Base-by-base conservation (phyloP, 2,329 filamentous ascomycete species). In the Ceratocystis alfenasii region DNA sequence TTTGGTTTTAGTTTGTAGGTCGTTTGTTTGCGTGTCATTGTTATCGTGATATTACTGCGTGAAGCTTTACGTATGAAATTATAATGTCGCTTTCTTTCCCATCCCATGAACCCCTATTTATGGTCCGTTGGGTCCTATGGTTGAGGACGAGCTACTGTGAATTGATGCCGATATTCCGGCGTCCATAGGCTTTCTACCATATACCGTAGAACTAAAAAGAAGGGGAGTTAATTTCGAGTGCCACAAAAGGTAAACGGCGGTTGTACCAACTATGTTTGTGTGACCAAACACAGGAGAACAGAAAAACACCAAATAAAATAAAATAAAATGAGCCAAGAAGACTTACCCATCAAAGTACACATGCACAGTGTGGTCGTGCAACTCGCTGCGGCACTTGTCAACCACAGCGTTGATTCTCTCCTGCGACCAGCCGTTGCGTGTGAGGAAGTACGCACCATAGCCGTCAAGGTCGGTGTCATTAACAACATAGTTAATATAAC, bases 341-440 rank as follows among this genome's bases (percentile, higher is more conserved):
- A 69, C 75, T 73, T 68, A 77, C 74, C 76, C 71, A 8, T 75
- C 74, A 72, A 75, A 77, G 69, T 74, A 78, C 0, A 72, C 72
- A 53, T 78, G 77, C 5, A 76, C 72, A 0, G 68, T 66, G 25
- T 70, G 73, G 41, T 77, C 71, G 53, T 68, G 72, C 69, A 78
- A 71, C 33, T 76, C 74, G 1, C 66, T 69, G 20, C 73, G 73
- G 17, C 74, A 74, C 8, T 73, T 71, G 20, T 71, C 69, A 15
- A 76, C 69, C 53, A 76, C 75, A 5, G 72, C 70, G 46, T 73
- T 70, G 0, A 76, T 72, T 59, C 75, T 71, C 5, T 73, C 69
- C 10, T 69, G 57, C 0, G 69, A 69, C 76, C 76, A 78, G 0
- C 74, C 74, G 30, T 76, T 68, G 33, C 73, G 73, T 0, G 76